Evolutionary conservation across 2,329 filamentous ascomycete genomes (phyloP).

Genomic region (Monosporascus sp.): DNA sequence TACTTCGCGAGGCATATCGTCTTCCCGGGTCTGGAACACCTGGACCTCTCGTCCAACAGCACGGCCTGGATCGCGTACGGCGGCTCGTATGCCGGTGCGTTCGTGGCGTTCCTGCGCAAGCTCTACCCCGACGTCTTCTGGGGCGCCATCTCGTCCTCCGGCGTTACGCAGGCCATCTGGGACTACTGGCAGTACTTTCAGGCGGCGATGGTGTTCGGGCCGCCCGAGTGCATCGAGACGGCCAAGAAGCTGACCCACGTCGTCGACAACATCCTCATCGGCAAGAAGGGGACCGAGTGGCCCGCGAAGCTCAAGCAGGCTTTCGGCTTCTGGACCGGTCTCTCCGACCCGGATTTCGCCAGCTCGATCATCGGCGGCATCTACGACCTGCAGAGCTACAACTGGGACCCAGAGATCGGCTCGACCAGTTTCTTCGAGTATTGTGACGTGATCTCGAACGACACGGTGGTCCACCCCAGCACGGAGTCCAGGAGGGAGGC

Average conservation of each 20-base stretch:
- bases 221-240: slow-evolving; percentile 56
- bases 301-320: slow-evolving; percentile 37
- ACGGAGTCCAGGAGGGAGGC: slow-evolving; percentile 30
- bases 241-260: slow-evolving; percentile 53
- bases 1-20: slow-evolving; percentile 44
- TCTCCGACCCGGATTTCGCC: slow-evolving; percentile 44
- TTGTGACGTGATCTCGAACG: slow-evolving; percentile 42
- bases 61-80: slow-evolving; percentile 33
- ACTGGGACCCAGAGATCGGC: slow-evolving; percentile 48
- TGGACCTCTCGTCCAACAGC: slow-evolving; percentile 34
- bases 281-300: slow-evolving; percentile 32
- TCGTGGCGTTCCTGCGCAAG: slow-evolving; percentile 37
- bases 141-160: slow-evolving; percentile 44
- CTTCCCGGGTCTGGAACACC: slow-evolving; percentile 35
- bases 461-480: slow-evolving; percentile 35
- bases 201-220: slow-evolving; percentile 43
- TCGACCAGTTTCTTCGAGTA: slow-evolving; percentile 38
- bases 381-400: slow-evolving; percentile 39
- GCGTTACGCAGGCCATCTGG: slow-evolving; percentile 53
- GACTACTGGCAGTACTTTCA: slow-evolving; percentile 66
- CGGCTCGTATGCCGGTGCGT: slow-evolving; percentile 24
- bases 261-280: slow-evolving; percentile 46
- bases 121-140: slow-evolving; percentile 39
- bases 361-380: slow-evolving; percentile 36
- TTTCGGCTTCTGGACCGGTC: slow-evolving; percentile 43